phyloP scores from a whole-genome alignment of 108 stramenopile genomes.

The Epithemia pelagica region DNA sequence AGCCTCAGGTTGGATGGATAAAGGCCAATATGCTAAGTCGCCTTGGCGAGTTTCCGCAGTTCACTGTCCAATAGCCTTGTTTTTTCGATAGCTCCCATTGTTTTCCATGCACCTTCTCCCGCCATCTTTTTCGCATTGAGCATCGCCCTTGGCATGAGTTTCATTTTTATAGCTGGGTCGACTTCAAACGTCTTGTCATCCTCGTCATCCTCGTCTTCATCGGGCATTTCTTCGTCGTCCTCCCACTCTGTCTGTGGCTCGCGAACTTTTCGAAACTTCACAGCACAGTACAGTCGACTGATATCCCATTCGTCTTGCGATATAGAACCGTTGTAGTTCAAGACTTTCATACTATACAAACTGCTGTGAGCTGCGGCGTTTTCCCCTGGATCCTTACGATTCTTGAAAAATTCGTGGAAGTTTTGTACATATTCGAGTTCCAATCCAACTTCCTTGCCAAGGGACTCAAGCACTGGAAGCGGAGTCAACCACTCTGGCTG shows the following conservation, averaged over 20 bases:
- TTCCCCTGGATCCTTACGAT: conserved; percentile 45
- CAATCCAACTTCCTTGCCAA: conserved; percentile 70
- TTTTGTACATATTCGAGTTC: conserved; percentile 69
- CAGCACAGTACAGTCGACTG: conserved; percentile 72
- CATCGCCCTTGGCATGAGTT: conserved; percentile 52
- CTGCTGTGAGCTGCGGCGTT: conserved; percentile 53
- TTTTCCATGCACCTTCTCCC: conserved; percentile 38
- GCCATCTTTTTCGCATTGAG: conserved; percentile 40
- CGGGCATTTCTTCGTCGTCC: conserved; percentile 54
- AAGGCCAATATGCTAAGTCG: too few species aligned
- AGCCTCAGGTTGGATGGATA: too few species aligned
- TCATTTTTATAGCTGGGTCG: conserved; percentile 27
- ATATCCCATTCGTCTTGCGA: conserved; percentile 83
- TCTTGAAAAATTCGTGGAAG: conserved; percentile 78
- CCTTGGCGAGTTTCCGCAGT: conserved; percentile 19
- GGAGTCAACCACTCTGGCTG: conserved; percentile 84
- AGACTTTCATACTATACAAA: conserved; percentile 83
- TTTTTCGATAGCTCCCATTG: conserved; percentile 41
- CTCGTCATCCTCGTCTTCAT: conserved; percentile 29
- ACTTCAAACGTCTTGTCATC: conserved; percentile 11
- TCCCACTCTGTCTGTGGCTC: conserved; percentile 47
- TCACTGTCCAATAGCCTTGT: conserved; percentile 28
- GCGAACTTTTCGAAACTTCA: conserved; percentile 84
- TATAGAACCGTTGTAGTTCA: conserved; percentile 68
- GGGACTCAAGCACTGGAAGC: conserved; percentile 45